A percentile compares a stretch with the other conserved stretches of the same genome.
These are phyloP conservation scores for Ascochyta viciae-villosae DNA, from an alignment of 2,329 filamentous ascomycete species.

Conservation along the genomic window DNA sequence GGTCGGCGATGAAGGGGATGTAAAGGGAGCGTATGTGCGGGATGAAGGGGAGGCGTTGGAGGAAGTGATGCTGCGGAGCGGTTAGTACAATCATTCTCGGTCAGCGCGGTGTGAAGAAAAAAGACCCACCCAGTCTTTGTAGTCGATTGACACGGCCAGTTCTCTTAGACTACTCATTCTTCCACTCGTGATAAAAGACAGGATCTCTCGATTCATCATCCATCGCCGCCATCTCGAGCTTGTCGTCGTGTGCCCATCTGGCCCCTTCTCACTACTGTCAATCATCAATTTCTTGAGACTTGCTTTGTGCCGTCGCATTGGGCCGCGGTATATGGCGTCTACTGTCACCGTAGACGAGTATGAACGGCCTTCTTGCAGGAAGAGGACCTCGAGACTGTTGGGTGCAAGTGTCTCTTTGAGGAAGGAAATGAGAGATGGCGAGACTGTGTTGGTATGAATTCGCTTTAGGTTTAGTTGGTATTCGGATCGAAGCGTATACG, in stretches of 20 bases:
- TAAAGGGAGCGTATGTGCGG: conserved; percentile 75
- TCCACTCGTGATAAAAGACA: conserved; percentile 77
- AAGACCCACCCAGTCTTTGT: conserved; percentile 75
- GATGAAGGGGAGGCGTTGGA: conserved; percentile 75
- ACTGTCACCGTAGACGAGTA: conserved; percentile 68
- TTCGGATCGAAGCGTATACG: conserved; percentile 49
- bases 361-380: conserved; percentile 71
- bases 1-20: conserved; percentile 71
- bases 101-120: not conserved
- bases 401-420: conserved; percentile 79
- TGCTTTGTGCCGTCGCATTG: conserved; percentile 72
- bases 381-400: conserved; percentile 79
- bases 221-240: conserved; percentile 68
- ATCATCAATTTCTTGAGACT: conserved; percentile 78
- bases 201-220: conserved; percentile 72
- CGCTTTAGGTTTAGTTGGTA: conserved; percentile 69
- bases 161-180: conserved; percentile 76
- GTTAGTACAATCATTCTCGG: conserved; percentile 13
- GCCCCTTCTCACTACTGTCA: conserved; percentile 68
- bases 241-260: conserved; percentile 49
- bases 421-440: conserved; percentile 72
- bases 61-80: conserved; percentile 71
- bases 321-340: conserved; percentile 73
- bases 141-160: conserved; percentile 74
- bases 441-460: conserved; percentile 77